These are phyloP conservation scores for Cordyceps cateniannulata DNA, from an alignment of 2,329 filamentous ascomycete genomes.

Conservation along the genomic window DNA sequence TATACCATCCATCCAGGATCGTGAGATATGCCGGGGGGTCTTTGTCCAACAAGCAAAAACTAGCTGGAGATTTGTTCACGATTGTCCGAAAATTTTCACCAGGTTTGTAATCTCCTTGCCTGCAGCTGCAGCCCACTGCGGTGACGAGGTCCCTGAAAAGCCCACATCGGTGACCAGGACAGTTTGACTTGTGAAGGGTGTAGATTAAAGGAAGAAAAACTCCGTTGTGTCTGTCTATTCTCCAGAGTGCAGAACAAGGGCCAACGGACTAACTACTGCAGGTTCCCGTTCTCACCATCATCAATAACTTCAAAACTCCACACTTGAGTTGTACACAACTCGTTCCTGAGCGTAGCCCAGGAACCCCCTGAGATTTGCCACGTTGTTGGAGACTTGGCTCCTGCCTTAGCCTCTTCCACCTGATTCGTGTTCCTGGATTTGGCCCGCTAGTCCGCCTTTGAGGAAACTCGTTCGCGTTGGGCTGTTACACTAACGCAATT, in stretches of 20 bases:
- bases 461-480: not conserved
- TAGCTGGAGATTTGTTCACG: not conserved
- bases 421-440: constrained; percentile 11
- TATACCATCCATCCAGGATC: constrained; percentile 1
- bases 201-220: not conserved
- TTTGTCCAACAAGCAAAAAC: not conserved
- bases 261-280: not conserved
- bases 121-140: not conserved
- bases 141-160: not conserved
- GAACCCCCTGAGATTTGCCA: constrained; percentile 13
- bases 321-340: not conserved
- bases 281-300: not conserved
- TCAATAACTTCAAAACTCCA: not conserved
- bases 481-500: not conserved
- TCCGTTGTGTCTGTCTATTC: not conserved
- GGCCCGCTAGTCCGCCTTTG: not conserved
- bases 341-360: not conserved
- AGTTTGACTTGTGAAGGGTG: not conserved
- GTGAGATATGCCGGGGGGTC: constrained; percentile 1
- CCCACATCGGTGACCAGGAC: constrained; percentile 4
- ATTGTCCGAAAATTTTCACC: not conserved
- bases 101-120: not conserved
- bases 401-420: not conserved
- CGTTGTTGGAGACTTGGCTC: not conserved
- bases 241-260: not conserved